Conservation (phyloP, 176 grass and related monocot species). For the Musa troglodytarum region DNA sequence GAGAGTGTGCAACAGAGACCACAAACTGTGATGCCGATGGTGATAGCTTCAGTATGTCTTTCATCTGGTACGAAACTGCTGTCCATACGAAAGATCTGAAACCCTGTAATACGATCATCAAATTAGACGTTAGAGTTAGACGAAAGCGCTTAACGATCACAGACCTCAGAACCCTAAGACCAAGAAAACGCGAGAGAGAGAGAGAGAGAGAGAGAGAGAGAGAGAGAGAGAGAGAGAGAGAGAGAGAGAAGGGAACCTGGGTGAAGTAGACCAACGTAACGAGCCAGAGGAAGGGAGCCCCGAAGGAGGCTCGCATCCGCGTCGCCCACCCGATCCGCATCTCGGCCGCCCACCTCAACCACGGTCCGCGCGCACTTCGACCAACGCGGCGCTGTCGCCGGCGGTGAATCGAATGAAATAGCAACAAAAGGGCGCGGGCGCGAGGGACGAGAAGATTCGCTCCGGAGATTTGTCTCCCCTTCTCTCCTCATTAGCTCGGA, state of each 20-base stretch:
- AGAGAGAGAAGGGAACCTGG: constrained; percentile 30
- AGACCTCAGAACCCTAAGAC: no score
- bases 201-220: background rate
- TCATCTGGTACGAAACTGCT: constrained; percentile 74
- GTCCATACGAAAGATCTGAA: constrained; percentile 82
- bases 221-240: background rate
- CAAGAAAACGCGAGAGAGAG: background rate
- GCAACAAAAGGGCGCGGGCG: no score
- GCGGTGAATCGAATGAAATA: no score
- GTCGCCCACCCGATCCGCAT: constrained; percentile 33
- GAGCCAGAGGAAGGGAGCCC: constrained; percentile 56
- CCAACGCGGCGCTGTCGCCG: no score
- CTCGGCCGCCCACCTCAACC: background rate
- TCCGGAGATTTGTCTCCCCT: no score
- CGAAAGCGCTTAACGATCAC: background rate
- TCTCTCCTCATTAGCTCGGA: no score
- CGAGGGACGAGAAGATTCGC: no score
- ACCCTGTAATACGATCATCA: constrained; percentile 30
- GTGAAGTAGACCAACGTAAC: constrained; percentile 70
- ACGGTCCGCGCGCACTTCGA: no score
- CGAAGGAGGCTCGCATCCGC: constrained; percentile 43
- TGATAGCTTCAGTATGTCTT: constrained; percentile 63
- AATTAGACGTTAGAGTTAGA: background rate
- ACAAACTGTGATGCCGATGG: constrained; percentile 60
- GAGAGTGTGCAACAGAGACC: constrained; percentile 58